Conservation (phyloP, 108 stramenopile species). For the Cyclotella cryptica region DNA sequence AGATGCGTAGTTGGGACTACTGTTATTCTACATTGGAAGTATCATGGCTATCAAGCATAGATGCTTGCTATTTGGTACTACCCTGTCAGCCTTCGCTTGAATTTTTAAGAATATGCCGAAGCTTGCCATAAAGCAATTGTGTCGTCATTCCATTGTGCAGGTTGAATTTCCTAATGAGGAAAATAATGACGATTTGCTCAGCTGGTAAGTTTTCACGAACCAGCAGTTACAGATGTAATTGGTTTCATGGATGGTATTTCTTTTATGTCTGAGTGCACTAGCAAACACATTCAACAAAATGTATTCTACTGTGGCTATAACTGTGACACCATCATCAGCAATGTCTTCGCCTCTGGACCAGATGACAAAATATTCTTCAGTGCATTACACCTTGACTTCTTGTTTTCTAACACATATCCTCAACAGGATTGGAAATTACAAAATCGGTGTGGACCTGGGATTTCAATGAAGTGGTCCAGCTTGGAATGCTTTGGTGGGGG, state of each 20-base stretch:
- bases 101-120: conserved; percentile 7
- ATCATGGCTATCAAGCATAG: not conserved
- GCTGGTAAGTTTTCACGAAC: not conserved
- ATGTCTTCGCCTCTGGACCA: conserved; percentile 19
- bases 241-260: conserved; percentile 27
- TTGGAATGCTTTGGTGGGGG: conserved; percentile 1
- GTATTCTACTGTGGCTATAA: conserved; percentile 22
- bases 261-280: not conserved
- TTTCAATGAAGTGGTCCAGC: conserved; percentile 15
- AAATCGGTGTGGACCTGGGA: conserved; percentile 24
- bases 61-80: not conserved
- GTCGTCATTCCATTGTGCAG: not conserved
- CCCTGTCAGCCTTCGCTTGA: not conserved
- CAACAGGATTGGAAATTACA: conserved; percentile 15
- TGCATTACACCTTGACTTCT: conserved; percentile 9
- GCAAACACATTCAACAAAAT: conserved; percentile 13
- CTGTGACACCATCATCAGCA: too few species aligned
- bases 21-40: not conserved
- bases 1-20: not conserved
- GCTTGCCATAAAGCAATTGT: not conserved
- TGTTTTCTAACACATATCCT: not conserved
- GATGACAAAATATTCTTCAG: conserved; percentile 14
- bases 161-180: conserved; percentile 21
- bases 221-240: not conserved
- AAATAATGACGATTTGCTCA: conserved; percentile 1